phyloP scores from a whole-genome alignment of 2,329 filamentous ascomycete species.

The Laburnicola sp. region DNA sequence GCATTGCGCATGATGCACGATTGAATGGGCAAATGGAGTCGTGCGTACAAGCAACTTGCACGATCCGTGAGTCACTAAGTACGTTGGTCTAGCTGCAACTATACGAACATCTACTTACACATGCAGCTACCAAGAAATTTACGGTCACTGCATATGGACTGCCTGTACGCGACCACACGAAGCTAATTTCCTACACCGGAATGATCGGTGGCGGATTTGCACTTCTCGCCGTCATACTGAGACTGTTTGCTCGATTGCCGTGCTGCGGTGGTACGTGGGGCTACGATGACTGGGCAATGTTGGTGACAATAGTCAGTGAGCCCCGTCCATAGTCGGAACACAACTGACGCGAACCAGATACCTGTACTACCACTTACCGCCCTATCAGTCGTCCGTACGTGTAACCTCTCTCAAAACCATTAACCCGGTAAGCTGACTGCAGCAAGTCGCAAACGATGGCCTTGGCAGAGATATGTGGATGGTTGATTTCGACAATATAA shows the following conservation, averaged over 20 bases:
- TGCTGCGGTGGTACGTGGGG: constrained; percentile 44
- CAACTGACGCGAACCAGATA: constrained; percentile 16
- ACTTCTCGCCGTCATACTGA: constrained; percentile 38
- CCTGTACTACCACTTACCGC: constrained; percentile 24
- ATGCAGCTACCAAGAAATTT: constrained; percentile 46
- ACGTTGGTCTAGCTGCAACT: constrained; percentile 6
- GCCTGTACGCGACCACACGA: constrained; percentile 43
- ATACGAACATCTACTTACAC: constrained; percentile 6
- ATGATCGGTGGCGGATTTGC: constrained; percentile 41
- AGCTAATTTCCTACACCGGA: constrained; percentile 36
- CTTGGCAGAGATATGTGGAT: constrained; percentile 58
- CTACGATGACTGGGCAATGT: constrained; percentile 46
- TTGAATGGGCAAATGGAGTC: constrained; percentile 19
- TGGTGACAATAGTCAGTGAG: constrained; percentile 41
- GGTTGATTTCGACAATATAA: constrained; percentile 49
- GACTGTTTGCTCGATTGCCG: constrained; percentile 41
- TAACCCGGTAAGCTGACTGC: not conserved
- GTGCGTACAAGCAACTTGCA: constrained; percentile 30
- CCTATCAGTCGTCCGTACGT: constrained; percentile 20
- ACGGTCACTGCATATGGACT: constrained; percentile 40
- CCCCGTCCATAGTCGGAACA: not conserved
- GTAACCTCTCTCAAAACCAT: not conserved
- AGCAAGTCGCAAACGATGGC: constrained; percentile 43
- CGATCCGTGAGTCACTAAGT: constrained; percentile 31
- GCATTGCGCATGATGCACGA: constrained; percentile 24